These are phyloP conservation scores for Myxozyma mucilagina DNA, from an alignment of 805 yeast genomes.

Conservation along the genomic window DNA sequence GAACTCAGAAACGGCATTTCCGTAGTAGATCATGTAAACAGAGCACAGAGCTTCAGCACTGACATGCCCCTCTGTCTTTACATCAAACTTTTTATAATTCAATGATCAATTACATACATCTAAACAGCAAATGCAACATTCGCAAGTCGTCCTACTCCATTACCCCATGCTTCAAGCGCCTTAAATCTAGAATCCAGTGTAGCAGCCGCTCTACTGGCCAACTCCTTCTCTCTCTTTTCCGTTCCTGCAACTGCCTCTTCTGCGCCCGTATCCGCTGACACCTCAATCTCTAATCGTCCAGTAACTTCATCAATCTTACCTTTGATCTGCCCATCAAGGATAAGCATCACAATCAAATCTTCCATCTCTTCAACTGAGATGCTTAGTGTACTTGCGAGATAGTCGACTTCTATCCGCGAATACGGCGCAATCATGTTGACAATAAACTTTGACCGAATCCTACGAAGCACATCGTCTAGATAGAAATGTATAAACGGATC, in stretches of 20 bases:
- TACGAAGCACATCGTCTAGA: conserved; percentile 34
- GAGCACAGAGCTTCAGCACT: no score
- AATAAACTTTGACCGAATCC: conserved; percentile 37
- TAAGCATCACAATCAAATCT: conserved; percentile 34
- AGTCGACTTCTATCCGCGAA: conserved; percentile 35
- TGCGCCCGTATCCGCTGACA: conserved; percentile 28
- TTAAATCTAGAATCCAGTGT: conserved; percentile 19
- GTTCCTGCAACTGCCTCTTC: conserved; percentile 29
- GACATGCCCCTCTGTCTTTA: no score
- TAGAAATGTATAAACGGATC: conserved; percentile 33
- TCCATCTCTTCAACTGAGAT: conserved; percentile 31
- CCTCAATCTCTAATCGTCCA: conserved; percentile 27
- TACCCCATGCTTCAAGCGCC: conserved; percentile 26
- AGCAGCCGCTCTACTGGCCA: conserved; percentile 13
- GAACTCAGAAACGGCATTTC: no score
- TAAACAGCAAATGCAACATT: conserved; percentile 16
- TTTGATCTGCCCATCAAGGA: conserved; percentile 36
- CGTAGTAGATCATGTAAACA: no score
- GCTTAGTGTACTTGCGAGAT: conserved; percentile 34
- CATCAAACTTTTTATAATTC: no score
- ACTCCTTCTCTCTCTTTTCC: conserved; percentile 25
- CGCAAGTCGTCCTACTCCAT: conserved; percentile 17
- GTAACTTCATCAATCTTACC: conserved; percentile 38
- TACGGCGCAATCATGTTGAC: conserved; percentile 39
- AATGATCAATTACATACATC: no score